These are phyloP conservation scores for Pistacia vera DNA, from an alignment of 345 rosid genomes.

Conservation along the genomic window DNA sequence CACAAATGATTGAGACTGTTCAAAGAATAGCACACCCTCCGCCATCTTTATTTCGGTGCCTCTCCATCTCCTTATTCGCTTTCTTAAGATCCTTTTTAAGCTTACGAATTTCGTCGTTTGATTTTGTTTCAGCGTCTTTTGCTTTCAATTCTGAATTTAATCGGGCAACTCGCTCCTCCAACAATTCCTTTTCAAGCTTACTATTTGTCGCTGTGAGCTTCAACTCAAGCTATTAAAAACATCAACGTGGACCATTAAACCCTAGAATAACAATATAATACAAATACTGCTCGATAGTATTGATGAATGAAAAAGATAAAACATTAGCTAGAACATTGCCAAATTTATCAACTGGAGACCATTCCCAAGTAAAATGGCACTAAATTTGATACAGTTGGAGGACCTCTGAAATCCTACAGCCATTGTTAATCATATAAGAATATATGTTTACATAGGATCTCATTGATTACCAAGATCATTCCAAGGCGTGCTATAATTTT, in stretches of 20 bases:
- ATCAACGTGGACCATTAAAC: not conserved
- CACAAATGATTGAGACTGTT: too few species aligned
- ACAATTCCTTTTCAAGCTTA: constrained; percentile 72
- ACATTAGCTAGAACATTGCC: not conserved
- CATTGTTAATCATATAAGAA: too few species aligned
- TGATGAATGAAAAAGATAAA: not conserved
- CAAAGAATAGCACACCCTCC: too few species aligned
- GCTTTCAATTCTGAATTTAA: constrained; percentile 66
- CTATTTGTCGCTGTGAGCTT: constrained; percentile 71
- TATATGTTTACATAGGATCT: not conserved
- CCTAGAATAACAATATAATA: not conserved
- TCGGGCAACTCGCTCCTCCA: constrained; percentile 82
- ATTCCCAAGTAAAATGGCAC: not conserved
- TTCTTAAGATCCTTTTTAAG: constrained; percentile 74
- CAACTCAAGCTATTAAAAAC: constrained; percentile 59
- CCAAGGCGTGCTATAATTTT: not conserved
- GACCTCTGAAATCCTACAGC: too few species aligned
- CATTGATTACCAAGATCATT: not conserved
- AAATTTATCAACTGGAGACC: too few species aligned
- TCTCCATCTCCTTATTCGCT: constrained; percentile 65
- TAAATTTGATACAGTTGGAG: too few species aligned
- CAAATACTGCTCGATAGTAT: too few species aligned
- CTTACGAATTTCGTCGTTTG: constrained; percentile 68
- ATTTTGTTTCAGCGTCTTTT: constrained; percentile 52
- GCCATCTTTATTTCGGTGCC: constrained; percentile 34